phyloP scores from a whole-genome alignment of 2,329 filamentous ascomycete species.

The Alternaria conjuncta region DNA sequence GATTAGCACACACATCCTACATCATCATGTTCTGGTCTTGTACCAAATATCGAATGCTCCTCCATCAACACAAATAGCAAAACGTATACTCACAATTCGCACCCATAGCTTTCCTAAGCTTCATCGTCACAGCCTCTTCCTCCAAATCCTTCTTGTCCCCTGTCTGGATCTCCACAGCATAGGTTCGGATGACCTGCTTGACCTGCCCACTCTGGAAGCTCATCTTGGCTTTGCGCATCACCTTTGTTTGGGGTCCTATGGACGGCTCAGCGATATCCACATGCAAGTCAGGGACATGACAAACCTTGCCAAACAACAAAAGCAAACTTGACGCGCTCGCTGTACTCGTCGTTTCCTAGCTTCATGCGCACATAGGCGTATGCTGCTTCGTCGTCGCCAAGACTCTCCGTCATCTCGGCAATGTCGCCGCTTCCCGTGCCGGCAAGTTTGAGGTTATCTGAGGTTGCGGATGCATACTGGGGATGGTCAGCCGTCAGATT shows the following conservation, averaged over 20 bases:
- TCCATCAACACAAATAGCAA: background rate
- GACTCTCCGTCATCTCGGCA: constrained; percentile 60
- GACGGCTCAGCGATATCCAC: background rate
- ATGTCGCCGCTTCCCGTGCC: constrained; percentile 67
- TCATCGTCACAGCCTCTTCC: constrained; percentile 65
- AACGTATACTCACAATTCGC: constrained; percentile 67
- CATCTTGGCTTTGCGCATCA: constrained; percentile 74
- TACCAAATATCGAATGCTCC: background rate
- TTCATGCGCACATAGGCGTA: constrained; percentile 66
- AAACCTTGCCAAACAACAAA: constrained; percentile 73
- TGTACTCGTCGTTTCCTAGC: constrained; percentile 75
- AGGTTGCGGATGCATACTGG: constrained; percentile 51
- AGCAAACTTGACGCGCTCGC: constrained; percentile 71
- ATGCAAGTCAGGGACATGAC: constrained; percentile 49
- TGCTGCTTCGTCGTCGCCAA: constrained; percentile 67
- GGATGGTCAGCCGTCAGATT: background rate
- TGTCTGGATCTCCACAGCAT: constrained; percentile 70
- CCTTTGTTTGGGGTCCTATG: constrained; percentile 58
- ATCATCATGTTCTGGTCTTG: background rate
- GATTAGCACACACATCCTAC: background rate
- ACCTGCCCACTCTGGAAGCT: constrained; percentile 71
- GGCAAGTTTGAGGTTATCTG: constrained; percentile 63
- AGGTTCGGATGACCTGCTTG: constrained; percentile 68
- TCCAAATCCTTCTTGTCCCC: constrained; percentile 66
- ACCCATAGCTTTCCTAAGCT: constrained; percentile 70